A percentile compares a stretch with the other conserved stretches of the same genome.
phyloP scores from a whole-genome alignment of 148 eudicot species.

The Heliamphora exappendiculata region DNA sequence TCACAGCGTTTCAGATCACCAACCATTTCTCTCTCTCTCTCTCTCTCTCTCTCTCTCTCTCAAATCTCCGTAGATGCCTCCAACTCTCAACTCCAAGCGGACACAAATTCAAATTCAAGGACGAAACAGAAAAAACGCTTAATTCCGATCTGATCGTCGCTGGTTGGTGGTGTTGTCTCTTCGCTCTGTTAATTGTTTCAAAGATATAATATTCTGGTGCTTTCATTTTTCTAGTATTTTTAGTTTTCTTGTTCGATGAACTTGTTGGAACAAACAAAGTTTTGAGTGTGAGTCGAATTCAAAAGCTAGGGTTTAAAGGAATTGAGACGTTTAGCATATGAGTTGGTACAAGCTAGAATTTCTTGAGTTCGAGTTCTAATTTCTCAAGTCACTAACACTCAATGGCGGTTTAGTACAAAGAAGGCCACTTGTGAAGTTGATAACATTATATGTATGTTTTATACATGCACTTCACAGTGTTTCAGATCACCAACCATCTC shows the following conservation, averaged over 20 bases:
- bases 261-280: background rate
- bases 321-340: background rate
- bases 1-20: background rate
- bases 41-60: constrained; percentile 7
- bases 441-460: background rate
- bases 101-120: background rate
- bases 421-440: background rate
- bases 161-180: background rate
- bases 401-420: background rate
- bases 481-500: constrained; percentile 12
- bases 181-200: background rate
- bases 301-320: background rate
- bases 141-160: background rate
- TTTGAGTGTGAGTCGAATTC: background rate
- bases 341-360: background rate
- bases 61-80: background rate
- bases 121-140: background rate
- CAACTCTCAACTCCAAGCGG: background rate
- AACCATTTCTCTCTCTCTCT: constrained; percentile 15
- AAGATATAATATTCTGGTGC: background rate
- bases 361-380: background rate
- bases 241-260: background rate
- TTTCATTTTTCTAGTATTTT: background rate
- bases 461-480: background rate
- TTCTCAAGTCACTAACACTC: background rate